A percentile compares a stretch with the other conserved stretches of the same genome.
phyloP scores from a whole-genome alignment of 140 eudicot genomes.

The Oenanthe javanica region DNA sequence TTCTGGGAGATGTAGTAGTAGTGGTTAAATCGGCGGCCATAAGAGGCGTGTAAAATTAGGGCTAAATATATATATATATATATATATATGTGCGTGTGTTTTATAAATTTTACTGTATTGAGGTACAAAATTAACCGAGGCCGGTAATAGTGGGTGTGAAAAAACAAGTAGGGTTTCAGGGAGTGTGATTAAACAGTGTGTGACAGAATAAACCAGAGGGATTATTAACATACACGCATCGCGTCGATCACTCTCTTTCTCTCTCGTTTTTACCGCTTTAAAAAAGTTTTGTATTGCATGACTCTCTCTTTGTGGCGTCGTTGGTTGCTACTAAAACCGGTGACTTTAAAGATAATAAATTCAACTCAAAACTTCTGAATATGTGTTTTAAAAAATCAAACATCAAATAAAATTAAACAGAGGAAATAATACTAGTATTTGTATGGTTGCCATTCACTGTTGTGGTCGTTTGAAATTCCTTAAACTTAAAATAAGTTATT shows the following conservation, averaged over 20 bases:
- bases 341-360: too few relatives aligned
- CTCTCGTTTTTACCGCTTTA: not conserved
- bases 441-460: too few relatives aligned
- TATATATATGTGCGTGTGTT: not conserved
- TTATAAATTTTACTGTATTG: not conserved
- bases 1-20: not conserved
- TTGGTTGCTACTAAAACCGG: not conserved
- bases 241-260: not conserved
- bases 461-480: too few relatives aligned
- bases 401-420: too few relatives aligned
- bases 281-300: not conserved
- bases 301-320: not conserved
- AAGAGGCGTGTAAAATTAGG: slow-evolving; percentile 1
- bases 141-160: not conserved
- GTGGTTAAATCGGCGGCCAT: slow-evolving; percentile 44
- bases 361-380: too few relatives aligned
- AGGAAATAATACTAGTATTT: too few relatives aligned
- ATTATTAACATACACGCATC: not conserved
- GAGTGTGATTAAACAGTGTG: not conserved
- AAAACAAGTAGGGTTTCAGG: not conserved
- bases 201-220: not conserved
- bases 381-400: too few relatives aligned
- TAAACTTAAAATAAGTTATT: too few relatives aligned
- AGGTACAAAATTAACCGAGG: not conserved
- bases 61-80: not conserved